Conservation (phyloP, 1,284 basidiomycete species). For the Thelephora terrestris region DNA sequence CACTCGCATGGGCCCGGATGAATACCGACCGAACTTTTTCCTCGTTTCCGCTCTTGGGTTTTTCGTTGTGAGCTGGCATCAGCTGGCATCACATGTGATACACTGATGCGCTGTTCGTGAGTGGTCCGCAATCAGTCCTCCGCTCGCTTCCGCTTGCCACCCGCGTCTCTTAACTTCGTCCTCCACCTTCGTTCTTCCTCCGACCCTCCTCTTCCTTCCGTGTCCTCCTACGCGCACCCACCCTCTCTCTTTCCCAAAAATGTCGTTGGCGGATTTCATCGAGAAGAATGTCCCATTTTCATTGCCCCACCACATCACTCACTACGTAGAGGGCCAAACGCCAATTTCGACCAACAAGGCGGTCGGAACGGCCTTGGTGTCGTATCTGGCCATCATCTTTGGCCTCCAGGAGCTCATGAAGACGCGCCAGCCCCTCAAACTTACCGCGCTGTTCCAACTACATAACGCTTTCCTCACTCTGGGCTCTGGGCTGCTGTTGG, state of each 20-base stretch:
- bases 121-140: too few species aligned
- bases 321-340: constrained; percentile 65
- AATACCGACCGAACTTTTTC: too few species aligned
- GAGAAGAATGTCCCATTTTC: constrained; percentile 41
- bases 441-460: constrained; percentile 82
- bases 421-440: constrained; percentile 61
- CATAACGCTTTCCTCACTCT: constrained; percentile 86
- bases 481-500: constrained; percentile 76
- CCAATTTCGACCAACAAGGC: constrained; percentile 74
- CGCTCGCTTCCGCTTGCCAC: constrained; percentile 10
- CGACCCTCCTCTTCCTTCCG: constrained; percentile 30
- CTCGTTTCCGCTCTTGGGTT: too few species aligned
- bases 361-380: constrained; percentile 61
- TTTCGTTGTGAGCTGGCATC: neutral
- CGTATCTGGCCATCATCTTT: constrained; percentile 88
- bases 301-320: constrained; percentile 52
- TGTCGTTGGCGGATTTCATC: constrained; percentile 56
- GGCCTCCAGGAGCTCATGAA: constrained; percentile 82
- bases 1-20: too few species aligned
- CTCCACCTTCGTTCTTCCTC: constrained; percentile 14
- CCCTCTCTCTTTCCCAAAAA: neutral
- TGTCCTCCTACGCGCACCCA: constrained; percentile 29
- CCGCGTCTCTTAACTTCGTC: constrained; percentile 14
- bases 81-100: neutral
- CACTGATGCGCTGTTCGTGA: neutral